Evolutionary conservation across 2,329 filamentous ascomycete species (phyloP).

Genomic region (Colletotrichum caudatum): DNA sequence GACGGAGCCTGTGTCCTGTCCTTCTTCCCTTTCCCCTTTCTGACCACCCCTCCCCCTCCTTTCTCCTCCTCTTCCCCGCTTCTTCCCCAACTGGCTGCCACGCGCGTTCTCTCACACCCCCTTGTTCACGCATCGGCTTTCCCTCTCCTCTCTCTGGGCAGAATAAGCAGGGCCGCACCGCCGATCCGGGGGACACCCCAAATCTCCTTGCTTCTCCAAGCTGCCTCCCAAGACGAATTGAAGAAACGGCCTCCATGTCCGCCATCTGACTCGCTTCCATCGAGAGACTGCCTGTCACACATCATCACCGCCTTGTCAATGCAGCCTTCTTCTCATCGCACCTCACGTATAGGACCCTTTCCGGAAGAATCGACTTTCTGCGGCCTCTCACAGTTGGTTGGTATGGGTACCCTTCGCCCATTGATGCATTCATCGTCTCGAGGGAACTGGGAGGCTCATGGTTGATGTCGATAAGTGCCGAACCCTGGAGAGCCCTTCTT

Average conservation of each 20-base stretch:
- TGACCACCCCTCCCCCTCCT: neutral
- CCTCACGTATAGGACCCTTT: neutral
- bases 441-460: neutral
- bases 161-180: constrained; percentile 34
- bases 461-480: neutral
- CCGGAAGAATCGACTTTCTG: neutral
- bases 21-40: neutral
- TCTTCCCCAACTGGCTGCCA: constrained; percentile 25
- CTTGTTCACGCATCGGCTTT: constrained; percentile 21
- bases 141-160: constrained; percentile 6
- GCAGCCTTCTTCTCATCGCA: neutral
- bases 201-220: constrained; percentile 11
- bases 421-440: neutral
- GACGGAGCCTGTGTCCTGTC: neutral
- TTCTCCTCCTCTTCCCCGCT: neutral
- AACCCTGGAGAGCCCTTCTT: too few relatives aligned
- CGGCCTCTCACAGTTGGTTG: neutral
- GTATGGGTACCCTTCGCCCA: neutral
- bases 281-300: neutral
- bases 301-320: neutral
- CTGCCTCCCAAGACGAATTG: constrained; percentile 13
- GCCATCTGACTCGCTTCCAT: constrained; percentile 1
- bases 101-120: constrained; percentile 10
- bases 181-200: constrained; percentile 33
- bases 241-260: constrained; percentile 23